Percentiles rank a stretch among this genome's conserved stretches.
Conservation (phyloP, 345 rosid species). For the Salix arbutifolia region DNA sequence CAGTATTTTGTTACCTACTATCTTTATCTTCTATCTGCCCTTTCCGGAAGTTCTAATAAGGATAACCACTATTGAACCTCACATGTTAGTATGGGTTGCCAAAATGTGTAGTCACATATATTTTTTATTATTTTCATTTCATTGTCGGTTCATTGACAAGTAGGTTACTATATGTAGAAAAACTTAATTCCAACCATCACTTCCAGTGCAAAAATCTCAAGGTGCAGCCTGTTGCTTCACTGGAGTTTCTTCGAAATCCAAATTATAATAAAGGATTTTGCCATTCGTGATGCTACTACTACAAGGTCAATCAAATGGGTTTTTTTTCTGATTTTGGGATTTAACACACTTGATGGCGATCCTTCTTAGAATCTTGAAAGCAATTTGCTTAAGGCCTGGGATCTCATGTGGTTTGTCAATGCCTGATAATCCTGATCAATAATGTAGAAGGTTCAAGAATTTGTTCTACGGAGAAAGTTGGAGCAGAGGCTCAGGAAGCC, state of each 20-base stretch:
- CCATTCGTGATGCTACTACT: too few relatives aligned
- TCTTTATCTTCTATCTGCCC: neutral
- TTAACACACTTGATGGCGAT: too few relatives aligned
- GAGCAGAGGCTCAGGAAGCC: too few relatives aligned
- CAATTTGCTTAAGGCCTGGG: too few relatives aligned
- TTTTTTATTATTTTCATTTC: neutral
- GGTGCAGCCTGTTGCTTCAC: neutral
- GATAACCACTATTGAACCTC: neutral
- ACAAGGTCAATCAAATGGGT: too few relatives aligned
- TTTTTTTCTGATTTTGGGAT: too few relatives aligned
- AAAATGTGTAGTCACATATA: neutral
- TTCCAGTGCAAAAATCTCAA: neutral
- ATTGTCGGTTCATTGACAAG: neutral
- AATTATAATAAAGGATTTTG: too few relatives aligned
- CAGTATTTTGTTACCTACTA: neutral
- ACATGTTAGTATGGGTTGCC: neutral
- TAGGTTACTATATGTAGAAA: neutral
- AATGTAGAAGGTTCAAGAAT: too few relatives aligned
- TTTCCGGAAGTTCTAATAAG: neutral
- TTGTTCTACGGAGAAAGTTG: too few relatives aligned
- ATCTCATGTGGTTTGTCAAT: too few relatives aligned
- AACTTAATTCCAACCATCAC: neutral
- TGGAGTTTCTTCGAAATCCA: neutral
- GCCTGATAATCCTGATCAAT: too few relatives aligned
- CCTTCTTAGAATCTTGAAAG: too few relatives aligned